A percentile compares a stretch with the other conserved stretches of the same genome.
phyloP scores from a whole-genome alignment of 83 land plant species.

The Thuja plicata region DNA sequence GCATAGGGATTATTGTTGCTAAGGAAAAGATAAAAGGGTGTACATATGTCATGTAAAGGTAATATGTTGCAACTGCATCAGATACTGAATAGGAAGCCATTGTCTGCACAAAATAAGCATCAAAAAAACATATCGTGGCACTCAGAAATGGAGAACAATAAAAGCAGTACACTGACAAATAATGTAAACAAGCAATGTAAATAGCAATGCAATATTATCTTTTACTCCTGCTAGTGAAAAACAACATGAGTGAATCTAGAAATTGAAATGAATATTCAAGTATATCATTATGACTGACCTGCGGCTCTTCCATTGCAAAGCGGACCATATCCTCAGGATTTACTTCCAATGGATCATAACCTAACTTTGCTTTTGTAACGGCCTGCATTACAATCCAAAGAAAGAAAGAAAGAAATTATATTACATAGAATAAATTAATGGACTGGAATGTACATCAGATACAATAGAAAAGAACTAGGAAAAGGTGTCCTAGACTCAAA shows the following conservation, averaged over 20 bases:
- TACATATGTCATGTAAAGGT: slow-evolving; percentile 97
- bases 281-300: slow-evolving; percentile 44
- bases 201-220: background rate
- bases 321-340: slow-evolving; percentile 99
- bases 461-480: too few species aligned
- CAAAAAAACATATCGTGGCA: background rate
- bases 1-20: slow-evolving; percentile 98
- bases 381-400: slow-evolving; percentile 53
- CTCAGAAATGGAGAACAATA: background rate
- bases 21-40: slow-evolving; percentile 99
- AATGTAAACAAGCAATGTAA: background rate
- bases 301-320: slow-evolving; percentile 90
- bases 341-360: slow-evolving; percentile 97
- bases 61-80: slow-evolving; percentile 98
- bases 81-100: slow-evolving; percentile 99
- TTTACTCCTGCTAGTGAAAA: background rate
- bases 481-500: too few species aligned
- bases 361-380: slow-evolving; percentile 96
- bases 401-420: too few species aligned
- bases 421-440: too few species aligned
- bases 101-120: slow-evolving; percentile 52
- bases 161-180: background rate
- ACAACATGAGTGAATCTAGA: background rate
- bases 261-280: background rate
- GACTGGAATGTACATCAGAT: too few species aligned